These are phyloP conservation scores for Alternaria rosae DNA, from an alignment of 2,329 filamentous ascomycete genomes.

Conservation along the genomic window DNA sequence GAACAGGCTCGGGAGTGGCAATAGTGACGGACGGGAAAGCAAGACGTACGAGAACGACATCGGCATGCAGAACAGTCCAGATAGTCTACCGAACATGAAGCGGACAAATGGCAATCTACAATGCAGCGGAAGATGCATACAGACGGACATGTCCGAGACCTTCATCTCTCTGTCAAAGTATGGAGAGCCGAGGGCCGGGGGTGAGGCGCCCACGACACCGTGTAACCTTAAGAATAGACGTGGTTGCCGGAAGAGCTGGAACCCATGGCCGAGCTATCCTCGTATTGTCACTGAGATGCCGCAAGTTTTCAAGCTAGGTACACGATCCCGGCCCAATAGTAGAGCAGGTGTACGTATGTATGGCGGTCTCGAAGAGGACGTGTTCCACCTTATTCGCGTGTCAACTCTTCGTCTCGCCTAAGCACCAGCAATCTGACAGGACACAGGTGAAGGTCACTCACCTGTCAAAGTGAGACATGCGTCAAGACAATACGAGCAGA, in stretches of 20 bases:
- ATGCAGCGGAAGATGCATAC: slow-evolving; percentile 9
- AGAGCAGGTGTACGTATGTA: slow-evolving; percentile 19
- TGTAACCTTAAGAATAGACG: slow-evolving; percentile 11
- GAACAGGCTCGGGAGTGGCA: neutral
- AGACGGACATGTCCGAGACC: slow-evolving; percentile 6
- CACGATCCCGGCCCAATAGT: slow-evolving; percentile 7
- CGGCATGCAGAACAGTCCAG: slow-evolving; percentile 3
- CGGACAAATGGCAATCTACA: neutral
- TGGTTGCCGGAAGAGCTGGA: slow-evolving; percentile 11
- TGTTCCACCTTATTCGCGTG: slow-evolving; percentile 15
- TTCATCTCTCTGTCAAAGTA: neutral
- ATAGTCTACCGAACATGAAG: neutral
- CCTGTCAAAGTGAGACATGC: slow-evolving; percentile 13
- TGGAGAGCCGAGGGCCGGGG: slow-evolving; percentile 10
- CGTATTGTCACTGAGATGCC: slow-evolving; percentile 18
- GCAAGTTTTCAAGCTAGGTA: slow-evolving; percentile 16
- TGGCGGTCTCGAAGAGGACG: slow-evolving; percentile 16
- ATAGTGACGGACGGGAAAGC: neutral
- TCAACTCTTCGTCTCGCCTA: slow-evolving; percentile 9
- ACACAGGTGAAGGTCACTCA: slow-evolving; percentile 2
- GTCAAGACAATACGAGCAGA: slow-evolving; percentile 4
- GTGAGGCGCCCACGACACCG: slow-evolving; percentile 4
- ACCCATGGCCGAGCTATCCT: neutral
- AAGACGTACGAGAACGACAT: slow-evolving; percentile 1
- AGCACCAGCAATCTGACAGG: slow-evolving; percentile 10